These are phyloP conservation scores for Thermoascus crustaceus DNA, from an alignment of 2,329 filamentous ascomycete species.

Conservation along the genomic window DNA sequence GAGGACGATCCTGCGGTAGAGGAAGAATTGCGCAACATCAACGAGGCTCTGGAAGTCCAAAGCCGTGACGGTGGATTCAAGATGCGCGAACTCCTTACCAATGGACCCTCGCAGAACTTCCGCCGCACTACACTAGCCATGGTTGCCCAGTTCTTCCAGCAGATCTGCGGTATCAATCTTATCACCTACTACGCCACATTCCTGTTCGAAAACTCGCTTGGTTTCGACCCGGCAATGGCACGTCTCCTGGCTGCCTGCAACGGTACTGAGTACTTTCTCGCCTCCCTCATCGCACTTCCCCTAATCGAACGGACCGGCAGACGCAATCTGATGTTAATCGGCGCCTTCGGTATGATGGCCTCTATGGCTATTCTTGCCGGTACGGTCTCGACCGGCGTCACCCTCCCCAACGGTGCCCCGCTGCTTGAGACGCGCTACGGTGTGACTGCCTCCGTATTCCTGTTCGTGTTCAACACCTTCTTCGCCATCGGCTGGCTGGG, in stretches of 20 bases:
- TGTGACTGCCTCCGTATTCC: slow-evolving; percentile 12
- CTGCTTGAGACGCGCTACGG: slow-evolving; percentile 14
- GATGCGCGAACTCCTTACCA: background rate
- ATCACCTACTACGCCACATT: slow-evolving; percentile 19
- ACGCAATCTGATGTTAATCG: slow-evolving; percentile 11
- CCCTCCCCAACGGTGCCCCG: too few species aligned
- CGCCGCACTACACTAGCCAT: slow-evolving; percentile 11
- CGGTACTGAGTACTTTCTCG: slow-evolving; percentile 31
- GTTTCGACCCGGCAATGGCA: slow-evolving; percentile 26
- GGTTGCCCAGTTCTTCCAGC: slow-evolving; percentile 14
- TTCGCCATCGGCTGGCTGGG: slow-evolving; percentile 16
- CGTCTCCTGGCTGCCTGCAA: slow-evolving; percentile 26
- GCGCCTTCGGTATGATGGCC: slow-evolving; percentile 13
- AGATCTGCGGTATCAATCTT: slow-evolving; percentile 14
- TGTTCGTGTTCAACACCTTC: slow-evolving; percentile 12
- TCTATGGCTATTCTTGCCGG: slow-evolving; percentile 27
- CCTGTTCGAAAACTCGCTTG: slow-evolving; percentile 37
- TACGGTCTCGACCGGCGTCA: slow-evolving; percentile 22
- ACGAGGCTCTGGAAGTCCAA: background rate
- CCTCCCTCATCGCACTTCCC: slow-evolving; percentile 24
- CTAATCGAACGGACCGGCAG: slow-evolving; percentile 14
- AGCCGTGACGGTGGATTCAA: background rate
- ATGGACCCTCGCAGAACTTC: background rate
- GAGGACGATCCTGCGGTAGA: background rate
- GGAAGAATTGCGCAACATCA: background rate